Percentiles rank a stretch among this genome's conserved stretches.
phyloP scores from a whole-genome alignment of 1,284 basidiomycete species.

The Pulveroboletus ridleyi region DNA sequence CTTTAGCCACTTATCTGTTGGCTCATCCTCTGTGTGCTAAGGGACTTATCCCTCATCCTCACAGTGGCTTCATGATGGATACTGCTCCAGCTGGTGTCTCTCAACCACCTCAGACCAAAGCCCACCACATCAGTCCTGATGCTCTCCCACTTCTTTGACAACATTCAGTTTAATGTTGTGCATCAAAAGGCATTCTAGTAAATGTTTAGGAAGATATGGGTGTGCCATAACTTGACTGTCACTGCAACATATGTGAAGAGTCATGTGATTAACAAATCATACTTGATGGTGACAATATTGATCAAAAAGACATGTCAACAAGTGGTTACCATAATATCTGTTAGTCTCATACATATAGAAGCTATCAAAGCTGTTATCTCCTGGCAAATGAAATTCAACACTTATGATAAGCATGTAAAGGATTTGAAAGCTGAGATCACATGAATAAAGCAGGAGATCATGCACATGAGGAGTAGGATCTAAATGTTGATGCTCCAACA shows the following conservation, averaged over 20 bases:
- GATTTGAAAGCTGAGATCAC: slow-evolving; percentile 80
- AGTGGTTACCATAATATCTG: slow-evolving; percentile 97
- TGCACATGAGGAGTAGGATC: slow-evolving; percentile 76
- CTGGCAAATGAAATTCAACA: slow-evolving; percentile 80
- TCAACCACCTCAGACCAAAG: slow-evolving; percentile 94
- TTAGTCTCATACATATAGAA: slow-evolving; percentile 90
- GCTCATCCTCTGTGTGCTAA: no score
- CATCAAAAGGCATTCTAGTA: slow-evolving; percentile 93
- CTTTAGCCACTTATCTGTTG: no score
- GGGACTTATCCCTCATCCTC: no score
- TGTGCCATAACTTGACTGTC: slow-evolving; percentile 92
- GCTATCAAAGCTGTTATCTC: slow-evolving; percentile 80
- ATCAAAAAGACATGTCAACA: slow-evolving; percentile 94
- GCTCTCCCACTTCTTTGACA: slow-evolving; percentile 89
- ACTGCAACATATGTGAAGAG: slow-evolving; percentile 95
- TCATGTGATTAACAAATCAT: slow-evolving; percentile 97
- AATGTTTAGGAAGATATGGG: slow-evolving; percentile 98
- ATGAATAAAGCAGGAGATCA: slow-evolving; percentile 89
- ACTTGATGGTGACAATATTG: slow-evolving; percentile 96
- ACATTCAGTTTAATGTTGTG: slow-evolving; percentile 79
- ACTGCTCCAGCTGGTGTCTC: no score
- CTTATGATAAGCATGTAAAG: slow-evolving; percentile 66
- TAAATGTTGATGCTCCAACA: slow-evolving; percentile 77
- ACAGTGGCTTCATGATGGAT: no score
- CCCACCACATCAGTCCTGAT: slow-evolving; percentile 73